phyloP scores from a whole-genome alignment of 805 yeast genomes.

The Barnettozyma californica region DNA sequence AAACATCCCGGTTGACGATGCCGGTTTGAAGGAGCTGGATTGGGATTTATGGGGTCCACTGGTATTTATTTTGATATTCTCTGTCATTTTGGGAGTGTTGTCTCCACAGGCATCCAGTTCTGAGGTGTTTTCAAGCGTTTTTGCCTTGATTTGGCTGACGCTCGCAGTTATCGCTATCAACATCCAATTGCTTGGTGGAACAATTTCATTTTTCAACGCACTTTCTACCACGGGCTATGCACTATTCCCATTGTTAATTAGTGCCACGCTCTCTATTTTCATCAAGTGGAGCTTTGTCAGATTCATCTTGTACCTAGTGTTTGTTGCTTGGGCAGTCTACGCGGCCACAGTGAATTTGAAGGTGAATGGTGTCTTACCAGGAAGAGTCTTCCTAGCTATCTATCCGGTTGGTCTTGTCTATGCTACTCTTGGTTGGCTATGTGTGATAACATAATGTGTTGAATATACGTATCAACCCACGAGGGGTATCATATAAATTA shows the following conservation, averaged over 20 bases:
- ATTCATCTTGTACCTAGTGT: constrained; percentile 38
- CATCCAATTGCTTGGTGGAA: constrained; percentile 56
- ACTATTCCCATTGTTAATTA: constrained; percentile 56
- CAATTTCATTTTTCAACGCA: constrained; percentile 62
- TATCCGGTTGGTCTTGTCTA: constrained; percentile 64
- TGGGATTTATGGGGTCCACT: constrained; percentile 75
- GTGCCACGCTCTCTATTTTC: constrained; percentile 44
- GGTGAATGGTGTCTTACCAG: constrained; percentile 57
- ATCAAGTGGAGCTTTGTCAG: constrained; percentile 46
- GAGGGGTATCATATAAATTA: no score
- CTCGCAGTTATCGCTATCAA: constrained; percentile 56
- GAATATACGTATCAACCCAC: no score
- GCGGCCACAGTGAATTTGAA: constrained; percentile 58
- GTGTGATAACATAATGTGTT: constrained; percentile 42
- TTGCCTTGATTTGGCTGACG: constrained; percentile 59
- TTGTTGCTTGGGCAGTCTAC: constrained; percentile 58
- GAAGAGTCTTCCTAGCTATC: constrained; percentile 54
- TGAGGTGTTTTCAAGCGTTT: constrained; percentile 58
- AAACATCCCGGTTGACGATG: constrained; percentile 22
- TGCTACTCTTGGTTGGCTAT: constrained; percentile 59
- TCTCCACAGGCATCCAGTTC: constrained; percentile 33
- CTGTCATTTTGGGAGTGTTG: constrained; percentile 38
- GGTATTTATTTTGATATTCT: constrained; percentile 50
- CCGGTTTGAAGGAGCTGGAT: constrained; percentile 31
- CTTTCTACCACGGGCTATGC: constrained; percentile 68